These are phyloP conservation scores for Adansonia rubrostipa DNA, from an alignment of 441 rosid genomes.

Conservation along the genomic window DNA sequence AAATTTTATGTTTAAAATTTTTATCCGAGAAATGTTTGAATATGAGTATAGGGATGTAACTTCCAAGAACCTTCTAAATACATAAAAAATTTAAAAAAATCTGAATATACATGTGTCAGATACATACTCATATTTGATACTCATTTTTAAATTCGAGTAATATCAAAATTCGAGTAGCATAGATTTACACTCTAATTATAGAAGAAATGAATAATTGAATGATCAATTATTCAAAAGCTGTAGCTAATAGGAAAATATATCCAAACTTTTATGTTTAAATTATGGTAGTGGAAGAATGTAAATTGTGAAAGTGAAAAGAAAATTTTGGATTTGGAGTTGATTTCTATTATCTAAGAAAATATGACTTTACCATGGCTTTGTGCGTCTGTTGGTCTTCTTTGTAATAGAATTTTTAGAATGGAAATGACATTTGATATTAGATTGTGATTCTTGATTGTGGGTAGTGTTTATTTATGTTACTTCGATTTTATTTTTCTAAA, in stretches of 20 bases:
- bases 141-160: no score
- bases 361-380: not conserved
- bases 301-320: not conserved
- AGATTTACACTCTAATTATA: not conserved
- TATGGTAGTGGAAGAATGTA: not conserved
- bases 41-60: no score
- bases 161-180: no score
- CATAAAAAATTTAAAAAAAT: no score
- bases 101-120: no score
- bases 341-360: not conserved
- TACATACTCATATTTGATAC: no score
- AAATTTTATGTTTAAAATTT: no score
- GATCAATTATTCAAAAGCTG: constrained; percentile 38
- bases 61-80: no score
- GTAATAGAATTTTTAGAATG: not conserved
- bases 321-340: not conserved
- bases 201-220: not conserved
- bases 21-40: no score
- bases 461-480: not conserved
- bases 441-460: not conserved
- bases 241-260: constrained; percentile 34
- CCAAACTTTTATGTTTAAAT: not conserved
- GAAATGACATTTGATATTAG: not conserved
- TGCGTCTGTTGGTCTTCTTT: not conserved
- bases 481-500: no score